Evolutionary conservation across 495 filamentous ascomycete genomes (phyloP), one percentile per base, ranked within the genome.

Genomic region (Penicillium samsonianum): DNA sequence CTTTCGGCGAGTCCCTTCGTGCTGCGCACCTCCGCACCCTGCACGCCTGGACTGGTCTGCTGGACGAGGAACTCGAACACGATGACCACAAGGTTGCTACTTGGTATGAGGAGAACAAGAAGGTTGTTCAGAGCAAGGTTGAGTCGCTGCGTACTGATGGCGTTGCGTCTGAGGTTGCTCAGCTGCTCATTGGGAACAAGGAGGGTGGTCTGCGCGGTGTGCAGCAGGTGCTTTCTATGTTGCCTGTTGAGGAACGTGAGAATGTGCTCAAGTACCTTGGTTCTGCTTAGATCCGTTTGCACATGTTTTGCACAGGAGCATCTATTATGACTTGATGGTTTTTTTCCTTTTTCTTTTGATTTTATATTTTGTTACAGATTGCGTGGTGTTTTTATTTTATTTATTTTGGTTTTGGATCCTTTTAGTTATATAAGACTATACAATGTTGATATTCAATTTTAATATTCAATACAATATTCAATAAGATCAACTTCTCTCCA

Each of bases 71-170:
- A 28, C 91, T 96, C 70, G 83, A 89, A 31, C 78, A 78, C 38
- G 83, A 89, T 50, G 94, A 98, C 70, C 82, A 81, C 47, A 87
- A 86, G 61, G 94, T 98, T 35, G 89, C 92, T n/a, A 76, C 82
- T 55, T 98, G 95, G 95, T 98, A 96, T 68, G 94, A 98, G 81
- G 89, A 96, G 77, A 95, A 98, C 73, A 83, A 90, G 67, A 91
- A 92, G 78, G 70, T 77, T 5, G 84, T 98, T 14, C 77, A 87
- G 58, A 75, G 79, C 47, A 94, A 92, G 82, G 79, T 98, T 42
- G 92, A 97, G 64, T 67, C 76, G 16, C 73, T 97, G 60, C 90
- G 88, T 78, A 82, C 81, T 12, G 90, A 97, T 50, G 80, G 83
- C 40, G 79, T 96, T 17, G 85, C 89, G 7, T 80, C 80, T 23